phyloP scores from a whole-genome alignment of 176 grass and related monocot species.

The Cenchrus purpureus region DNA sequence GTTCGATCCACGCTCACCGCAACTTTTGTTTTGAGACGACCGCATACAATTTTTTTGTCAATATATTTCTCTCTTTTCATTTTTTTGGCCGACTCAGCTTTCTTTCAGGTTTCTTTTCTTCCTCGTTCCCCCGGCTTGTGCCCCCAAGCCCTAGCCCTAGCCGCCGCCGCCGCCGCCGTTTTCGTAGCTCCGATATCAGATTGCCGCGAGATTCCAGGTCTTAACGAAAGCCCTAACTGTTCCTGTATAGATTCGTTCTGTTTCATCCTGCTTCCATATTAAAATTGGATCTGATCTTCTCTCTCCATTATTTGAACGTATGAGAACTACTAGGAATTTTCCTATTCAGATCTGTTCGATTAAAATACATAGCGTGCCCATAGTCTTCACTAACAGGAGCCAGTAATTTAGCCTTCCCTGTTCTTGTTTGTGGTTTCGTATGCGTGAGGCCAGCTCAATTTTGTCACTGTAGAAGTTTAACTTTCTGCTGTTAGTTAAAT shows the following conservation, averaged over 20 bases:
- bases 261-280: neutral
- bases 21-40: neutral
- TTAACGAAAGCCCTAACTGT: neutral
- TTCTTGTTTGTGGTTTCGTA: neutral
- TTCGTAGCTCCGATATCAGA: neutral
- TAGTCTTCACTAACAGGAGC: neutral
- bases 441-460: neutral
- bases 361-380: neutral
- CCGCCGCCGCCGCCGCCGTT: neutral
- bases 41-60: no score
- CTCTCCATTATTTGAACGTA: neutral
- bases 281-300: neutral
- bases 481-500: neutral
- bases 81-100: neutral
- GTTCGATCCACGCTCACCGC: constrained; percentile 96
- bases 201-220: neutral
- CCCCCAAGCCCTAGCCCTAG: no score
- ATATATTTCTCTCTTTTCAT: fast-evolving
- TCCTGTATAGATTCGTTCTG: neutral
- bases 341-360: neutral
- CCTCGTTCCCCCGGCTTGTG: neutral
- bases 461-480: neutral
- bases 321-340: neutral
- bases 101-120: neutral
- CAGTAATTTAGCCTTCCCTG: neutral